A percentile compares a stretch with the other conserved stretches of the same genome.
Evolutionary conservation across 768 basidiomycete species (phyloP).

Genomic region (Amyloporia xantha): DNA sequence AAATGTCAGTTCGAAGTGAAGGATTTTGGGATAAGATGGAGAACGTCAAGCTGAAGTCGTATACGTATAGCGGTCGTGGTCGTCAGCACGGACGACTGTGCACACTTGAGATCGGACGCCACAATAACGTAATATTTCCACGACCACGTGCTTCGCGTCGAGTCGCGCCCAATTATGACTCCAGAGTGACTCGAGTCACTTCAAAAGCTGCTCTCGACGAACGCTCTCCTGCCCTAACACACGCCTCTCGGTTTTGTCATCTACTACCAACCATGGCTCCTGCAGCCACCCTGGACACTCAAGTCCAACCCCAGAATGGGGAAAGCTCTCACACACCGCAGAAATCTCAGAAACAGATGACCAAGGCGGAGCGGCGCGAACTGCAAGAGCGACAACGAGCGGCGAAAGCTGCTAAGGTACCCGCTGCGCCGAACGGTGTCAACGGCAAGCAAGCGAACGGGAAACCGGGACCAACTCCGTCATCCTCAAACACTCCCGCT

Average conservation of each 20-base stretch:
- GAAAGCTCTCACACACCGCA: constrained; percentile 16
- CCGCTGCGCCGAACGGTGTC: constrained; percentile 17
- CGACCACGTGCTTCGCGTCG: not conserved
- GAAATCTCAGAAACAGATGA: constrained; percentile 63
- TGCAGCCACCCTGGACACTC: constrained; percentile 18
- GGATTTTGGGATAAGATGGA: not conserved
- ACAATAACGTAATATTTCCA: not conserved
- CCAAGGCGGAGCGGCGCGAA: constrained; percentile 75
- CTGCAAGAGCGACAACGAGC: constrained; percentile 76
- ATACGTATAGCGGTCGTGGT: not conserved
- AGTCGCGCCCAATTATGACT: not conserved
- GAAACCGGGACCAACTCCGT: not conserved
- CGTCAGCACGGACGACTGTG: not conserved
- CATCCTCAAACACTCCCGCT: constrained; percentile 11
- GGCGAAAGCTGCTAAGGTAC: constrained; percentile 54
- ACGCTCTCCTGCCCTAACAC: not conserved
- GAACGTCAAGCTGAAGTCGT: not conserved
- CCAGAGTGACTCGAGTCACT: constrained; percentile 6
- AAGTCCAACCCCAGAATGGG: constrained; percentile 10
- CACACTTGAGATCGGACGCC: not conserved
- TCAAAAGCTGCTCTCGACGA: constrained; percentile 1
- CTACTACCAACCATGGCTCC: constrained; percentile 17
- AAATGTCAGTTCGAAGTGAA: not conserved
- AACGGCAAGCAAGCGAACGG: constrained; percentile 7
- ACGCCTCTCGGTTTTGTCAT: constrained; percentile 2